phyloP scores from a whole-genome alignment of 179 eudicot genomes.

The Camellia oleifera region DNA sequence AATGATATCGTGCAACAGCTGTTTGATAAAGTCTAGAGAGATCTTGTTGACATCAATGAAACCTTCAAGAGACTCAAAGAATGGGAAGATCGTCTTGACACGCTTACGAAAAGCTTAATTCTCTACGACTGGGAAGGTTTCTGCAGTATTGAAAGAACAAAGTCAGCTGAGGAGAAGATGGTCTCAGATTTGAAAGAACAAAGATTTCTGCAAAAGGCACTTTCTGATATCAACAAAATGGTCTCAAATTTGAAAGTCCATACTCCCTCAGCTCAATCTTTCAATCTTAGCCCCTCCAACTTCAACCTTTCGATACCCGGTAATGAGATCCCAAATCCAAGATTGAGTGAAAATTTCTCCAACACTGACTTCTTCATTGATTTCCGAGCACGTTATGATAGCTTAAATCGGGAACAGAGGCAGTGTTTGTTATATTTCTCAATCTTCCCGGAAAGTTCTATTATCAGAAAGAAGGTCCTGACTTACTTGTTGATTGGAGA shows the following conservation, averaged over 20 bases:
- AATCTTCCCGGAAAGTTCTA: not conserved
- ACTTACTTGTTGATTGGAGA: slow-evolving; percentile 1
- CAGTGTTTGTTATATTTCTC: not conserved
- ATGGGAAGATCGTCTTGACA: not conserved
- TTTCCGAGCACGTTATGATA: not conserved
- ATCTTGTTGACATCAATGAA: not conserved
- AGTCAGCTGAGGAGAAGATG: not conserved
- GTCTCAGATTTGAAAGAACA: not conserved
- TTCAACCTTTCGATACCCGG: not conserved
- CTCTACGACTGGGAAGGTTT: not conserved
- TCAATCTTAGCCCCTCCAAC: no score
- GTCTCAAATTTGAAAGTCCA: not conserved
- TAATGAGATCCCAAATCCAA: not conserved
- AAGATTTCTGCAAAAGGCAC: not conserved
- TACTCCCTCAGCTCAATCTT: not conserved
- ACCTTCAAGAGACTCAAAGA: not conserved
- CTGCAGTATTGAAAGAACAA: not conserved
- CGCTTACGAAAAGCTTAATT: not conserved
- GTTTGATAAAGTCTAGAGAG: not conserved
- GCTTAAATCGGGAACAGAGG: not conserved
- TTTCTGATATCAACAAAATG: not conserved
- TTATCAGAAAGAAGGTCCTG: not conserved
- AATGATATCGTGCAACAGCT: not conserved
- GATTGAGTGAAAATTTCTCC: not conserved
- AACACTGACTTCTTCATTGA: not conserved